Percentiles rank a stretch among this genome's conserved stretches.
Conservation (phyloP, 306 rosid species). For the Lathyrus oleraceus region DNA sequence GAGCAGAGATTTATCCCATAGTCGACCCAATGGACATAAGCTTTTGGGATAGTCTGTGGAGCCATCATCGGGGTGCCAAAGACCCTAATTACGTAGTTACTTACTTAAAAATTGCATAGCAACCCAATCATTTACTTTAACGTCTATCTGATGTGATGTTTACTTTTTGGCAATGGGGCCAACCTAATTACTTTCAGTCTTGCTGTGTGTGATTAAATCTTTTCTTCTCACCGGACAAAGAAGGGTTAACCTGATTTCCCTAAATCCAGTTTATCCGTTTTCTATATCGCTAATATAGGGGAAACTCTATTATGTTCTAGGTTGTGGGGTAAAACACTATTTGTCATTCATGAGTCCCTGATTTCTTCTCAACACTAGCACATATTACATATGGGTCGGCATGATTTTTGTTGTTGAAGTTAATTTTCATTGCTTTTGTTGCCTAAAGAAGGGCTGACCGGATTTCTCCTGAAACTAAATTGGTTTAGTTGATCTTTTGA, state of each 20-base stretch:
- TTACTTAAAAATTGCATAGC: not conserved
- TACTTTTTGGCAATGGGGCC: not conserved
- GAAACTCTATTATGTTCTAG: not conserved
- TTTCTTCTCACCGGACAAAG: not conserved
- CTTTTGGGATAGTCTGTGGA: not conserved
- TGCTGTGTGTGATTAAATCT: not conserved
- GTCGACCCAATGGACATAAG: not conserved
- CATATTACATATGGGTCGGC: not conserved
- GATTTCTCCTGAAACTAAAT: not conserved
- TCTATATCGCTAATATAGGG: not conserved
- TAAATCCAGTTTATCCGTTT: not conserved
- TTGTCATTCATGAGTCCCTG: not conserved
- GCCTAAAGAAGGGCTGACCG: not conserved
- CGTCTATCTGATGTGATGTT: not conserved
- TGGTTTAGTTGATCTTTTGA: not conserved
- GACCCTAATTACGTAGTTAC: not conserved
- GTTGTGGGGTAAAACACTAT: conserved; percentile 10
- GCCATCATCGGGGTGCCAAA: not conserved
- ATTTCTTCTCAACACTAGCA: not conserved
- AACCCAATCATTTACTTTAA: not conserved
- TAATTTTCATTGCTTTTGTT: not conserved
- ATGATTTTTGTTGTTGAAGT: not conserved
- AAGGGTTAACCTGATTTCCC: not conserved
- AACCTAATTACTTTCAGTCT: not conserved
- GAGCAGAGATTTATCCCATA: not conserved